Evolutionary conservation across 192 early-diverging fungal genomes (phyloP), one percentile per base, ranked within the genome.

Genomic region (Mortierella alpina): DNA sequence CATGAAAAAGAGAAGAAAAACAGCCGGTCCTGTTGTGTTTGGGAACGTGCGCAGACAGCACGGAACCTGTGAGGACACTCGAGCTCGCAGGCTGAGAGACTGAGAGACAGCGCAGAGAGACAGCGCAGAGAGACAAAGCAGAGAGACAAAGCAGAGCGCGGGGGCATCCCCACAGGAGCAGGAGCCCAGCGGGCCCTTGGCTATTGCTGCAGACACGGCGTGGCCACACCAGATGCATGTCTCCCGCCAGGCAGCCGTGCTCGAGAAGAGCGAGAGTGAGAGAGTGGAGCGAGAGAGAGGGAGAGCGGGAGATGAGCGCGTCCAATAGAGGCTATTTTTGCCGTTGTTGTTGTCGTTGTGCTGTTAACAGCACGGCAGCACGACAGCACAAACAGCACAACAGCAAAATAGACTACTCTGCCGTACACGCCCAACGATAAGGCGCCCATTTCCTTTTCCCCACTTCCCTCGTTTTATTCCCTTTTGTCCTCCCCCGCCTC

Each of bases 241-340:
- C 31, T 31, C 31, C 31, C 1, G 31, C 31, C 31, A 31, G 31
- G 31, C 31, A 31, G 3, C 31, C 31, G 31, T 31, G 31, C 31
- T 31, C 17, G 46, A 50, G 48, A 44, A 50, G 53, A 39, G 60
- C 6, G 60, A 55, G 46, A 58, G 45, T 15, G 62, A 64, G 50
- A 23, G 44, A 68, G 47, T 51, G 46, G 51, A 22, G 47, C 6
- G 59, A 63, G 44, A 41, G 50, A 55, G 31, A 51, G 52, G 42
- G 41, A 13, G 62, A 13, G 70, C 52, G 52, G 62, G 59, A 64
- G n/a, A 49, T 31, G 31, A 31, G 31, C 31, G 31, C 31, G 31
- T 31, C 1, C 31, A 31, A 31, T 3, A 31, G 31, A 1, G 31
- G 7, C 10, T 59, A 39, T 15, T 13, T 60, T 56, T 23, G 20